Percentiles rank a stretch among this genome's conserved stretches.
Conservation (phyloP, 768 basidiomycete species). For the Inosperma sp. region DNA sequence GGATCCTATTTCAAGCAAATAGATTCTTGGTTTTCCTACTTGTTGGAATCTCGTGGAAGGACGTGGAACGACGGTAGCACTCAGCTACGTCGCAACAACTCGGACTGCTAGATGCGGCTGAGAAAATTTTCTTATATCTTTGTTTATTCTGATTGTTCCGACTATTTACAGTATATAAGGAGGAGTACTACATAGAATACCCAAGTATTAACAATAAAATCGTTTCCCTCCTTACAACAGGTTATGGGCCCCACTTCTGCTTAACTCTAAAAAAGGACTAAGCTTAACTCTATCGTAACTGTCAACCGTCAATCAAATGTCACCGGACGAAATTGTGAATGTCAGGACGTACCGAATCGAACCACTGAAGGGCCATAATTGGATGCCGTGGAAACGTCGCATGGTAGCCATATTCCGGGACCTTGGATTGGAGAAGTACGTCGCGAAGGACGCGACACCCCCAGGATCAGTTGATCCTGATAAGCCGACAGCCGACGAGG, state of each 20-base stretch:
- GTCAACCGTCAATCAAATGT: not conserved
- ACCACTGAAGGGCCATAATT: conserved; percentile 24
- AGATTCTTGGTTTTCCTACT: too few relatives aligned
- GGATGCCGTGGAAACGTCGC: conserved; percentile 25
- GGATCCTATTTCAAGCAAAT: too few relatives aligned
- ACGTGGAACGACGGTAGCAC: too few relatives aligned
- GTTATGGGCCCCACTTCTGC: conserved; percentile 29
- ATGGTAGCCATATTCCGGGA: conserved; percentile 26
- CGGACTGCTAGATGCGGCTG: too few relatives aligned
- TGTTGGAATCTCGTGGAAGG: too few relatives aligned
- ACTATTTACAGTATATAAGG: too few relatives aligned
- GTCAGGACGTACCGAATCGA: conserved; percentile 20
- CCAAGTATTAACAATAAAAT: too few relatives aligned
- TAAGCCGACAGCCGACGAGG: conserved; percentile 13
- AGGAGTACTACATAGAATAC: too few relatives aligned
- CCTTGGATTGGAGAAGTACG: conserved; percentile 24
- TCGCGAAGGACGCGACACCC: conserved; percentile 9
- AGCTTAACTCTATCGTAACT: not conserved
- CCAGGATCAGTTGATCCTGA: not conserved
- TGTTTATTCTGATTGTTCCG: too few relatives aligned
- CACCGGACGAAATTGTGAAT: conserved; percentile 12
- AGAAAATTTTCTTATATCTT: too few relatives aligned
- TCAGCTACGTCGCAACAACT: too few relatives aligned
- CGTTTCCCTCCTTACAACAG: too few relatives aligned
- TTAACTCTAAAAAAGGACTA: conserved; percentile 6